phyloP scores from a whole-genome alignment of 306 rosid genomes.

The Medicago ruthenica region DNA sequence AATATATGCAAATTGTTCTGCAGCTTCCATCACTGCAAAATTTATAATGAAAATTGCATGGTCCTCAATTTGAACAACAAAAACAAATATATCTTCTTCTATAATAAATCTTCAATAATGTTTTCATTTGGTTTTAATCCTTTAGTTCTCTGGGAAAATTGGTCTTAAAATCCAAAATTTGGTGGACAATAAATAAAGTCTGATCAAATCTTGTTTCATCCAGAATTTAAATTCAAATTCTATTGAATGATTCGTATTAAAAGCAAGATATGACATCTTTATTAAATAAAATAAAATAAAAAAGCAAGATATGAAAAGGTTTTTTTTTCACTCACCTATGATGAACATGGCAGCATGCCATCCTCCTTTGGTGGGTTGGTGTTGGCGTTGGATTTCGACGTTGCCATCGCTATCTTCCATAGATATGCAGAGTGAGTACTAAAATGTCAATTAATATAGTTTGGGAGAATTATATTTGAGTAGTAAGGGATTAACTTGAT shows the following conservation, averaged over 20 bases:
- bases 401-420: constrained; percentile 5
- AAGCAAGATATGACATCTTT: no score
- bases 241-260: no score
- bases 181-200: no score
- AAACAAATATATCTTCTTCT: background rate
- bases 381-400: background rate
- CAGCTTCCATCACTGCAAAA: constrained; percentile 50
- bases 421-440: background rate
- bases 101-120: background rate
- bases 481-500: background rate
- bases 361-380: constrained; percentile 38
- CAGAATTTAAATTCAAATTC: no score
- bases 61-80: background rate
- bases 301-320: background rate
- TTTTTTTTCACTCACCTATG: constrained; percentile 35
- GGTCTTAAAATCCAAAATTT: background rate
- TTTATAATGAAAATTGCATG: background rate
- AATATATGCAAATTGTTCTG: constrained; percentile 47
- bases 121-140: background rate
- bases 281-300: background rate
- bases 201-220: no score
- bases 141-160: background rate
- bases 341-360: constrained; percentile 59
- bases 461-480: background rate
- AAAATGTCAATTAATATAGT: background rate